phyloP scores from a whole-genome alignment of 371 early-diverging fungal species.

The Mucor circinelloides region DNA sequence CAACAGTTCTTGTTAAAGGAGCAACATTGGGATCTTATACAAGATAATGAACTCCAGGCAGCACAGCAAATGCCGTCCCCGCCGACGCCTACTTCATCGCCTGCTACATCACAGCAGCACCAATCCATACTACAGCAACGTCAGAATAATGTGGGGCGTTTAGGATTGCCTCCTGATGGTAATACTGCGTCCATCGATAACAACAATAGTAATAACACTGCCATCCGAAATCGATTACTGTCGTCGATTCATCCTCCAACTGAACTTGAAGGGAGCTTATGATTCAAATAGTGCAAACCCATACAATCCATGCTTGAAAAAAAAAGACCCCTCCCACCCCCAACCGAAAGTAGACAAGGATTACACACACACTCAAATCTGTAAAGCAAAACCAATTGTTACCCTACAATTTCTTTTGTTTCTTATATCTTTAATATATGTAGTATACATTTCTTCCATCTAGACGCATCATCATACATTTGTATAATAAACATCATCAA shows the following conservation, averaged over 20 bases:
- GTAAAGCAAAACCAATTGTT: no score
- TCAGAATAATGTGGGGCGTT: constrained; percentile 5
- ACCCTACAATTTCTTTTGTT: background rate
- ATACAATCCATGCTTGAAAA: background rate
- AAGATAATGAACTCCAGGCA: background rate
- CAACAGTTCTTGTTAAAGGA: constrained; percentile 41
- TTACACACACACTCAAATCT: background rate
- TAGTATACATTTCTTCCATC: background rate
- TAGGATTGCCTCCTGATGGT: background rate
- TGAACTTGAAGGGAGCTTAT: constrained; percentile 10
- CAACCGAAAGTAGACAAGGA: background rate
- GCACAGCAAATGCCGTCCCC: background rate
- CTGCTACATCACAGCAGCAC: background rate
- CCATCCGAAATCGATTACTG: background rate
- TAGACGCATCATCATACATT: background rate
- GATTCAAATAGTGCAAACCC: background rate
- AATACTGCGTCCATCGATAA: background rate
- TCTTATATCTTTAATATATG: background rate
- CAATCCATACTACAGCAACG: constrained; percentile 6
- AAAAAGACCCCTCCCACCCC: background rate
- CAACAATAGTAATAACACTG: background rate
- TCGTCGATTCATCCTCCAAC: constrained; percentile 10
- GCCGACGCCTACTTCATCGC: background rate
- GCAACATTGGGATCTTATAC: constrained; percentile 45
- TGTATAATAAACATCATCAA: background rate